Percentiles rank a stretch among this genome's conserved stretches.
phyloP scores from a whole-genome alignment of 78 protist species.

The Creolimax fragrantissima region DNA sequence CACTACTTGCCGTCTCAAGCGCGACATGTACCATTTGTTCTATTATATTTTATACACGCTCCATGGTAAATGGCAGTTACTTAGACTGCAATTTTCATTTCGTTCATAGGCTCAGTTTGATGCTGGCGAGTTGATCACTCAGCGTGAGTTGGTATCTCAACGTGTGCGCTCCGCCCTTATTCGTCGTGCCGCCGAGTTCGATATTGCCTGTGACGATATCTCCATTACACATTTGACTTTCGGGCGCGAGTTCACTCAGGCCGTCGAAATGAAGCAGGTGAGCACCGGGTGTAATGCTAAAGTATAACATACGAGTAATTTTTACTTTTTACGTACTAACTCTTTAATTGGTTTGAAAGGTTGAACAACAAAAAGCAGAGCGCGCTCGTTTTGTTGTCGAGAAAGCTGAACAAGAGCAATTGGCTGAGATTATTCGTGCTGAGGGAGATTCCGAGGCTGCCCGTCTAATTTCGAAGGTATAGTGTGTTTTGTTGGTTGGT shows the following conservation, averaged over 20 bases:
- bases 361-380: constrained; percentile 74
- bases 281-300: too few relatives aligned
- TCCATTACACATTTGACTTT: constrained; percentile 56
- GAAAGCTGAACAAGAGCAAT: constrained; percentile 67
- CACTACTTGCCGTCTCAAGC: too few relatives aligned
- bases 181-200: constrained; percentile 31
- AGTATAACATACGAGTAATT: too few relatives aligned
- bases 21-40: too few relatives aligned
- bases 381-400: constrained; percentile 50
- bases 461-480: background rate
- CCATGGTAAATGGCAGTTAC: too few relatives aligned
- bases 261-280: constrained; percentile 78
- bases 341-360: too few relatives aligned
- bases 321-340: too few relatives aligned
- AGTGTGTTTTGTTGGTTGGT: background rate
- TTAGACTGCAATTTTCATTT: too few relatives aligned
- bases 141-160: constrained; percentile 56
- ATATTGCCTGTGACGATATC: constrained; percentile 63
- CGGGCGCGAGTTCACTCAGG: constrained; percentile 58
- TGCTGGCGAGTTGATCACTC: constrained; percentile 69
- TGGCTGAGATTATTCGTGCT: constrained; percentile 59
- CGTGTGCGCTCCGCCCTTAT: constrained; percentile 20
- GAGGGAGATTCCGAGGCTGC: constrained; percentile 77
- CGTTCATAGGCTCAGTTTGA: constrained; percentile 60
- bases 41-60: too few relatives aligned